Base-by-base conservation (phyloP, 257 asterid species). In the Anisodus tanguticus region DNA sequence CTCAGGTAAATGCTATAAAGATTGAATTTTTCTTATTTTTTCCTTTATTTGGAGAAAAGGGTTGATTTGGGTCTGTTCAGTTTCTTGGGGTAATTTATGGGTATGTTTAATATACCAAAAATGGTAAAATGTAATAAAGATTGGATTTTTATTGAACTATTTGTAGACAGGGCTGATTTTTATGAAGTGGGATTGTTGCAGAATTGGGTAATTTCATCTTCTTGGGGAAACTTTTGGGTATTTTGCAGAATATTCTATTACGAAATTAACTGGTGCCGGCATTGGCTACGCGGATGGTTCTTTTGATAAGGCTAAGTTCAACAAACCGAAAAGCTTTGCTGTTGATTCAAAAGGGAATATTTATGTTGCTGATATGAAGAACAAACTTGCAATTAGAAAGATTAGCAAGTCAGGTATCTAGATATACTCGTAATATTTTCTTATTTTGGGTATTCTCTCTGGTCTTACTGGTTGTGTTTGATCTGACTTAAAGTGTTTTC, bases 271-370 rank as follows among this genome's bases (percentile, higher is more conserved):
- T 1, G 98, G 98, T 67, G 88, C 81, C 86, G 92, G 88, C 1
- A 55, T 1, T 81, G 93, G 89, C 8, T 94, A 93, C 82, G 81
- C 11, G 9, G 98, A 95, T 79, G 98, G 98, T 17, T 93, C 90
- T 80, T 82, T 95, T 90, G 90, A 49, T 82, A 87, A 92, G 0
- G 97, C 98, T 1, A 86, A 17, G 84, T 94, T 95, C 82, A 79
- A 90, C 59, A 91, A 88, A 88, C 95, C 97, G 1, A 83, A 57
- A 88, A 94, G 95, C 86, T 94, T 95, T 84, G 94, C 95, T 0
- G 91, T 93, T 86, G 98, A 95, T 92, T 87, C 60, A 84, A 90
- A 53, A 15, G 98, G 97, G 68, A 95, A 95, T 86, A 80, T 94
- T 19, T 95, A 95, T 83, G 95, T 94, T 43, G 98, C 98, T 53